Evolutionary conservation across 108 stramenopile genomes (phyloP), one percentile per base, ranked within the genome.

Genomic region (Skeletonema tropicum): DNA sequence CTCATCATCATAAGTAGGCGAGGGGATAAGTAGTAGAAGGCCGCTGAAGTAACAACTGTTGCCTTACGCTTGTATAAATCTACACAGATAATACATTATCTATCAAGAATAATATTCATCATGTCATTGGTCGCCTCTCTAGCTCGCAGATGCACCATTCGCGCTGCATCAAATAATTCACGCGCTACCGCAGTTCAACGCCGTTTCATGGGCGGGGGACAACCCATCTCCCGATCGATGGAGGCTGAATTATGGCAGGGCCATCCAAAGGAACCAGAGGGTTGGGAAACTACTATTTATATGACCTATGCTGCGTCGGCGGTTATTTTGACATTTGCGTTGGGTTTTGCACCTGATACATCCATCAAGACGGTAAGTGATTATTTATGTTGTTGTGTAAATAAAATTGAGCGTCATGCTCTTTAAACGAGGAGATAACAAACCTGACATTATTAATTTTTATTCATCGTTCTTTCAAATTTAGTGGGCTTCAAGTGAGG

Each of bases 261-360:
- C 39, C 85, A 86, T 48, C 65, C 85, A 39, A 77, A 77, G 32
- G 57, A 71, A 19, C 70, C 70, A 21, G 88, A 88, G 71, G 88
- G 88, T 7, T 88, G 88, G 88, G 88, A 88, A 77, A 77, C 85
- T 13, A 73, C 76, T 14, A 72, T 83, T 19, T 88, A 88, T 68
- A 14, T 73, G 11, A 82, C 83, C 25, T 86, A 82, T 45, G 68
- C 72, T 55, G 57, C 67, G n/a, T 68, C 72, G 19, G 45, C 57
- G 11, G 73, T 78, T 19, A 30, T 82, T n/a, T 39, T 82, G 21
- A 42, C 74, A 3, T 48, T 76, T 48, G 75, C 71, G 42, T 25
- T 76, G 31, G 75, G 52, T 29, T 73, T 86, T 72, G 70, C 85
- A 17, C 88, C 88, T 7, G 85, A 88, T 66, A 85, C 88, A 7